Evolutionary conservation across 1,284 basidiomycete species (phyloP), one percentile per base, ranked within the genome.

Genomic region (Naganishia liquefaciens): DNA sequence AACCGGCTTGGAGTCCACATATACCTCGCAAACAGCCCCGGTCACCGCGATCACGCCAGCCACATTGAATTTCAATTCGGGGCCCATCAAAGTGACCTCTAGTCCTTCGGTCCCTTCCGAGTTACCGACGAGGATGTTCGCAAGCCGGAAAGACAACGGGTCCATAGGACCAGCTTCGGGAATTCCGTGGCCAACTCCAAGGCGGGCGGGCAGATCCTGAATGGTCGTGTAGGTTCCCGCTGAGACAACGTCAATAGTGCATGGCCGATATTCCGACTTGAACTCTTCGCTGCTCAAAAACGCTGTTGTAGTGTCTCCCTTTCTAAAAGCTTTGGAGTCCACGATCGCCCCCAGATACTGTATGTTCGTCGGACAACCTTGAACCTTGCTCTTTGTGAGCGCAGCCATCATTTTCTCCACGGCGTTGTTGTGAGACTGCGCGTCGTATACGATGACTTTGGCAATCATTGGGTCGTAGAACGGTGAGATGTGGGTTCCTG

Each of bases 81-180:
- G 80, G 68, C 50, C 74, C 17, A 70, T 64, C 54, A 79, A 62
- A 5, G 76, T 80, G 28, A 87, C 79, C 72, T 89, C 88, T 7
- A 89, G 72, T 0, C 80, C 85, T 72, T 88, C 88, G 0, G 76
- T 84, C 7, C 76, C 81, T 3, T 75, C 70, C 0, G 77, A 68
- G 72, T 89, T 90, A 7, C 84, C 85, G 10, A 84, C 85, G 15
- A 90, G 78, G 40, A 84, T 68, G 70, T 89, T 89, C 13, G 84
- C 87, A 0, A 81, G 78, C 46, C 82, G 77, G 72, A 87, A 85
- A 0, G 87, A 84, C 7, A 85, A 74, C 11, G 79, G 70, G 72
- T 90, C 88, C 82, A 87, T 85, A 0, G 87, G 84, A 0, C 88
- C 88, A 64, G 84, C 84, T n/a, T 79, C 81, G 0, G 88, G 88